A percentile compares a stretch with the other conserved stretches of the same genome.
These are phyloP conservation scores for Colletotrichum sp. DNA, from an alignment of 2,329 filamentous ascomycete genomes.

Conservation along the genomic window DNA sequence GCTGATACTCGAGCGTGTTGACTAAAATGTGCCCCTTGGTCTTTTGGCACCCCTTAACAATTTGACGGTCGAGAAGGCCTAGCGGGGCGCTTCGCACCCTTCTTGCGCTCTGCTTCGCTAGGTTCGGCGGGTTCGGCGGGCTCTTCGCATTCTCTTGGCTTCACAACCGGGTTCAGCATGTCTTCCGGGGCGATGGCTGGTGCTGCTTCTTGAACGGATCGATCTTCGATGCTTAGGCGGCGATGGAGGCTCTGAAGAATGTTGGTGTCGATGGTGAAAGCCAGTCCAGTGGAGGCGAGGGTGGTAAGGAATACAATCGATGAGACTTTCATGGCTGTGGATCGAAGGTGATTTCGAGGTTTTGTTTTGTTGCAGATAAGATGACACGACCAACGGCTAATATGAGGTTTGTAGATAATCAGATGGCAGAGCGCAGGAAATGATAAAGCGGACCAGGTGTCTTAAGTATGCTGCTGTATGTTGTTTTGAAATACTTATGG, in stretches of 20 bases:
- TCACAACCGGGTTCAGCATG: not conserved
- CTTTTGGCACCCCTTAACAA: not conserved
- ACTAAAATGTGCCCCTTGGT: not conserved
- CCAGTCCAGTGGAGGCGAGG: not conserved
- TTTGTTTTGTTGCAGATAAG: not conserved
- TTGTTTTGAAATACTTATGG: not conserved
- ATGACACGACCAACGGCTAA: not conserved
- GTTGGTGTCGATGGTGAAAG: not conserved
- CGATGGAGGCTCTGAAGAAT: not conserved
- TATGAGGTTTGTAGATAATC: not conserved
- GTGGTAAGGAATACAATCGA: not conserved
- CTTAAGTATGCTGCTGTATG: not conserved
- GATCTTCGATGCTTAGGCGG: not conserved
- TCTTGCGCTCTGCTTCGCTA: conserved; percentile 2
- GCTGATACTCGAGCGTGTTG: not conserved
- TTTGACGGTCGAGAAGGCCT: not conserved
- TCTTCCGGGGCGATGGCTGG: not conserved
- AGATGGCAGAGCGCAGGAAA: not conserved
- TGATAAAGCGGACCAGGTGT: not conserved
- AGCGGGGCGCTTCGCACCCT: not conserved
- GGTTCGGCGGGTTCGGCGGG: not conserved
- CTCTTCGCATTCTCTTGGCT: not conserved
- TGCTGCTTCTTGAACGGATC: not conserved
- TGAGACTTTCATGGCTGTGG: not conserved
- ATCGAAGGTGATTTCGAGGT: not conserved